Evolutionary conservation across 805 yeast species (phyloP), one percentile per base, ranked within the genome.

Genomic region (Maudiozyma turicensis): DNA sequence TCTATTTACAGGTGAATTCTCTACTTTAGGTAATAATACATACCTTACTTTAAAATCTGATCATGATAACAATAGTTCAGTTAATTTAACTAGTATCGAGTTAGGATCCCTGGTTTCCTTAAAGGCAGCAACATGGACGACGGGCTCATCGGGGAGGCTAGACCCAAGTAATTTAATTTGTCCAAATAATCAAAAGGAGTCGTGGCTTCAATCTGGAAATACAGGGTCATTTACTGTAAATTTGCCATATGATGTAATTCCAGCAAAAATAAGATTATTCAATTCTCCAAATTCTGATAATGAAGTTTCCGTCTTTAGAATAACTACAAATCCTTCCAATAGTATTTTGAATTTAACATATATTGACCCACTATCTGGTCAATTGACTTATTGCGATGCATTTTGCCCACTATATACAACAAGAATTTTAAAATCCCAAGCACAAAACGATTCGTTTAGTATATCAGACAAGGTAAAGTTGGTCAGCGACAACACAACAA

Each of bases 261-360:
- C 97, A 1, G 76, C 91, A 0, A 84, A 85, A 55, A 71, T 87
- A 11, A 70, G 96, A 48, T 60, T 93, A 4, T 85, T 78, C 63
- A 81, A 86, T 53, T 79, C 91, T 0, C 62, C 62, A 6, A 60
- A 67, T 7, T 68, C 70, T 8, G 71, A 69, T 37, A 66, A 70
- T 31, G 72, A 74, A 46, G 75, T 81, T 6, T 72, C 81, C 45
- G 51, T 74, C 7, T 93, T 90, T 63, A 75, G 96, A 58, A 70
- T 93, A 6, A 69, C 84, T 39, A 81, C 96, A 0, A 68, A 75
- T 48, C 97, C 97, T 0, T 75, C 89, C 10, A 76, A 82, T 55
- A 87, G 97, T 54, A 91, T 91, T 52, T 86, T 93, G 96, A 93
- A 93, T 63, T 65, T 93, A 54, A 80, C 95, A 0, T 93, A 89